These are phyloP conservation scores for Zasmidium cellare DNA, from an alignment of 2,329 filamentous ascomycete genomes.

Conservation along the genomic window DNA sequence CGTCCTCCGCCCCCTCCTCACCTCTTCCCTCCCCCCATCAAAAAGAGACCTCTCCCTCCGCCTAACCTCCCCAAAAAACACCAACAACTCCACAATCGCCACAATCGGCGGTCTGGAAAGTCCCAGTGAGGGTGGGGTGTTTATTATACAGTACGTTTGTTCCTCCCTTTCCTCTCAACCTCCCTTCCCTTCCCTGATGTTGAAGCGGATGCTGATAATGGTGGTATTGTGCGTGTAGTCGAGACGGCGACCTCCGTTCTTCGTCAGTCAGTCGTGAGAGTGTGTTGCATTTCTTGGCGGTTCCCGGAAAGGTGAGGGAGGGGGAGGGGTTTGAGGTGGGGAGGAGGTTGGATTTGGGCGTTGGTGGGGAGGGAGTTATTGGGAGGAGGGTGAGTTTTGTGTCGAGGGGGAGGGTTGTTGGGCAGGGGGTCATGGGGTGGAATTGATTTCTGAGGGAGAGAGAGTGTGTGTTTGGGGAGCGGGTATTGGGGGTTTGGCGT, in stretches of 20 bases:
- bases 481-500: not conserved
- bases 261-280: conserved; percentile 2
- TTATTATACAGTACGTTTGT: conserved; percentile 25
- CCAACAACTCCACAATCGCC: conserved; percentile 17
- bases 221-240: conserved; percentile 17
- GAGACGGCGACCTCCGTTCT: conserved; percentile 25
- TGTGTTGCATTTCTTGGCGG: conserved; percentile 20
- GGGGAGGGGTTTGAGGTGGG: conserved; percentile 18
- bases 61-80: not conserved
- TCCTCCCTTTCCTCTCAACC: not conserved
- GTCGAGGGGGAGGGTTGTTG: conserved; percentile 16
- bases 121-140: conserved; percentile 5
- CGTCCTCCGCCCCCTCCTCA: conserved; percentile 22
- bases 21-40: conserved; percentile 7
- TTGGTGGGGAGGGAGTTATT: conserved; percentile 29
- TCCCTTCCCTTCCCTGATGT: not conserved
- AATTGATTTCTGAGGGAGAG: conserved; percentile 20
- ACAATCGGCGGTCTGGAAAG: conserved; percentile 22
- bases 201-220: not conserved
- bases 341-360: conserved; percentile 26
- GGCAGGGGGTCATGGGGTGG: conserved; percentile 30
- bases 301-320: conserved; percentile 9
- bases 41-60: conserved; percentile 24
- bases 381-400: conserved; percentile 28
- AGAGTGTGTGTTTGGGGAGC: not conserved